phyloP scores from a whole-genome alignment of 2,329 filamentous ascomycete genomes.

The Sclerotinia minor region DNA sequence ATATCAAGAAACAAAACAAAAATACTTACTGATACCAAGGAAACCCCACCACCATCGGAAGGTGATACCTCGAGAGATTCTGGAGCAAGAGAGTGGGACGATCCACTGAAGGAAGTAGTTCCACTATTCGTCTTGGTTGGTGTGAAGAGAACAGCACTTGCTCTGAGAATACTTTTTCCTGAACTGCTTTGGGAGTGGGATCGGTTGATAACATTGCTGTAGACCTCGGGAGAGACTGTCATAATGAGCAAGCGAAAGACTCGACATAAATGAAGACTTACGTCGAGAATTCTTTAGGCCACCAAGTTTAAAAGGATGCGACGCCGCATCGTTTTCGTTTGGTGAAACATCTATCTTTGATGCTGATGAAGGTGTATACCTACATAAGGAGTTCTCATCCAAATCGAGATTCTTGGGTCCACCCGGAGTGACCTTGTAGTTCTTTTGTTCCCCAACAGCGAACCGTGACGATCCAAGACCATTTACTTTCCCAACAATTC shows the following conservation, averaged over 20 bases:
- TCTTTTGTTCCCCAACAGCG: neutral
- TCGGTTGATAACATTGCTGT: neutral
- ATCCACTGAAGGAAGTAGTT: constrained; percentile 9
- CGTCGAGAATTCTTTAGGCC: constrained; percentile 2
- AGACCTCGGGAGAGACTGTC: neutral
- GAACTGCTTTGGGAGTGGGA: neutral
- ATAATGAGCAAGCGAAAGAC: constrained; percentile 2
- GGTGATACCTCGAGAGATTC: neutral
- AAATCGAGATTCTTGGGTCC: constrained; percentile 18
- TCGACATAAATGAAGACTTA: neutral
- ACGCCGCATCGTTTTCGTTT: neutral
- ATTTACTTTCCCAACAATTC: neutral
- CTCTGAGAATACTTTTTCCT: neutral
- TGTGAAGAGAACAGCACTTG: neutral
- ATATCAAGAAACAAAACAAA: neutral
- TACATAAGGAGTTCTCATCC: constrained; percentile 11
- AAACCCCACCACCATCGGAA: constrained; percentile 8
- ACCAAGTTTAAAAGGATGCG: neutral
- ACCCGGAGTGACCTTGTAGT: constrained; percentile 9
- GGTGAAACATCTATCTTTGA: neutral
- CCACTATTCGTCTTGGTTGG: neutral
- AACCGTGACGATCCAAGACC: constrained; percentile 13
- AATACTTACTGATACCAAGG: neutral
- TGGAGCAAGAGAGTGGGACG: constrained; percentile 1
- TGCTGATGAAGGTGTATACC: neutral